Evolutionary conservation across 257 asterid species (phyloP), one percentile per base, ranked within the genome.

Genomic region (Forsythia suspensa): DNA sequence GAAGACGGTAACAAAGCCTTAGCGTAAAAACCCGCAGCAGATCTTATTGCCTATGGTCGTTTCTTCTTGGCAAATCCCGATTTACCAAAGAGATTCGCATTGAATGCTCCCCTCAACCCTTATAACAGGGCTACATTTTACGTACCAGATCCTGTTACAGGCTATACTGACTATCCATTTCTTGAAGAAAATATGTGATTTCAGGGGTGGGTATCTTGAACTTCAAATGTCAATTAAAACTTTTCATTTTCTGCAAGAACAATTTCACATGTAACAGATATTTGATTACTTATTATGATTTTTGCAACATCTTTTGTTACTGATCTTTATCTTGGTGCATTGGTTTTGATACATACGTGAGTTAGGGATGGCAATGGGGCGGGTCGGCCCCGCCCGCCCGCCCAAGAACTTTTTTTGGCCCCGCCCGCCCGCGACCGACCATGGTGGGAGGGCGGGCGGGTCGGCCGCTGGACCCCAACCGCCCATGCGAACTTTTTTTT

Each of bases 111-210:
- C 73, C 92, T 93, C 5, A 93, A 91, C 73, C 65, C 82, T 21
- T 91, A 89, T 52, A 52, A 90, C 43, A 84, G 92, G 86, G 83
- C 75, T 3, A 90, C 96, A 2, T 93, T 91, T 78, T 91, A 91
- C 61, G 9, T 4, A 37, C 44, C 83, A 3, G 91, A 90, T 70
- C 90, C 92, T 46, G 94, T 91, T 72, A 61, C 89, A 13, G 98
- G 98, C 4, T 93, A 93, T 36, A 89, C 94, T 0, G 98, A 91
- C 61, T 93, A 91, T 79, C 91, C 97, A 38, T 91, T 89, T 88
- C 93, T 90, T 71, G 92, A 89, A 57, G 82, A 85, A 55, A 72
- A 61, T 18, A 79, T 77, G 13, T 88, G 84, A 82, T 73, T 75
- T 75, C 63, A n/a, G 29, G 82, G 55, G 68, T 43, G 3, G 3